Conservation (phyloP, 2,329 filamentous ascomycete genomes). For the Tolypocladium amazonense region DNA sequence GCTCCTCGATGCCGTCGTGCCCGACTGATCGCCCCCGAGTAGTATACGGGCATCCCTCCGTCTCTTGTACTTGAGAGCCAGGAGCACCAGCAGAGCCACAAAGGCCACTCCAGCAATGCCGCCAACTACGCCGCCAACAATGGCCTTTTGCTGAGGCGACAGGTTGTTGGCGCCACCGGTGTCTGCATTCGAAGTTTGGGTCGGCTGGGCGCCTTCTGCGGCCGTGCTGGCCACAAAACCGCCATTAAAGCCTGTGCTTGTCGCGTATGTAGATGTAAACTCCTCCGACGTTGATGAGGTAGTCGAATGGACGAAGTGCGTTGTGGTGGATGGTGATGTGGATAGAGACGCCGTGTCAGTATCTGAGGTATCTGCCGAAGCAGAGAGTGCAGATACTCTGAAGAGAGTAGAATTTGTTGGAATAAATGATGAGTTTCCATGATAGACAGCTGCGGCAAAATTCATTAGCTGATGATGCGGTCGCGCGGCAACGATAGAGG, state of each 20-base stretch:
- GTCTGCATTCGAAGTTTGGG: conserved; percentile 9
- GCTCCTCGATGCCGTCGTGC: conserved; percentile 7
- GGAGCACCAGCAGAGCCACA: conserved; percentile 41
- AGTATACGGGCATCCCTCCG: conserved; percentile 32
- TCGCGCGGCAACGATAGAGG: neutral
- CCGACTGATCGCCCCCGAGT: conserved; percentile 27
- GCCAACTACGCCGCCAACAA: conserved; percentile 48
- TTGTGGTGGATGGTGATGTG: conserved; percentile 1
- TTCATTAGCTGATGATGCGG: neutral
- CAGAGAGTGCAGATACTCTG: neutral
- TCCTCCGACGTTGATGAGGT: neutral
- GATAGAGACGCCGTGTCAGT: neutral
- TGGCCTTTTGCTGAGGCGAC: conserved; percentile 22
- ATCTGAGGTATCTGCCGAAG: neutral
- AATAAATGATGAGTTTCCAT: conserved; percentile 4
- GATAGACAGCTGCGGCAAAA: neutral
- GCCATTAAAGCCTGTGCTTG: neutral
- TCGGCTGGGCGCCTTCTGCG: conserved; percentile 5
- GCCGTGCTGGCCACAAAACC: neutral
- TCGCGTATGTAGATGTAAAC: neutral
- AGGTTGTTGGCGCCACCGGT: conserved; percentile 12
- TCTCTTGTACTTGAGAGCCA: conserved; percentile 46
- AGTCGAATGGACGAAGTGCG: neutral
- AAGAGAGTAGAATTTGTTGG: conserved; percentile 1
- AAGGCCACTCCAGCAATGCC: conserved; percentile 48